phyloP scores from a whole-genome alignment of 2,329 filamentous ascomycete species.

The Leptographium wingfieldii region DNA sequence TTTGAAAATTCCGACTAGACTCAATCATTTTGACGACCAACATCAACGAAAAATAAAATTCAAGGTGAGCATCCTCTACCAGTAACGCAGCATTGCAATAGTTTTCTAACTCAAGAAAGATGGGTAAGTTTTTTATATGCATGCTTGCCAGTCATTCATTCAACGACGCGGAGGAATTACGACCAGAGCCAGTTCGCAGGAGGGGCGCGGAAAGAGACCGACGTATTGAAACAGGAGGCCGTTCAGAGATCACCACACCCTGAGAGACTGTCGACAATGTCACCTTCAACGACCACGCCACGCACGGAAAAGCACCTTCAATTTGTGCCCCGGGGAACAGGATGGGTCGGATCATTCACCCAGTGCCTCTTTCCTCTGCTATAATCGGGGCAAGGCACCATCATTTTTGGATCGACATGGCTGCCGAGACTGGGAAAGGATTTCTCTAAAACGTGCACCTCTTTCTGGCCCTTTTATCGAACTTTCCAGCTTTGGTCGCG shows the following conservation, averaged over 20 bases:
- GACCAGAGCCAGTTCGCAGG: background rate
- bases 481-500: background rate
- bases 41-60: conserved; percentile 13
- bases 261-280: no score
- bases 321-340: background rate
- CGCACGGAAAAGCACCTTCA: background rate
- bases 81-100: background rate
- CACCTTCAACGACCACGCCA: background rate
- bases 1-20: conserved; percentile 10
- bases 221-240: background rate
- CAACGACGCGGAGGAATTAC: background rate
- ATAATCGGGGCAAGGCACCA: background rate
- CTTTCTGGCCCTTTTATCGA: background rate
- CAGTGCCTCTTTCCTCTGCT: no score
- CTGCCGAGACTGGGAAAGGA: background rate
- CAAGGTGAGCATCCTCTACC: conserved; percentile 14
- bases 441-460: background rate
- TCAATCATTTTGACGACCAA: conserved; percentile 12
- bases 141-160: background rate
- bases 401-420: background rate
- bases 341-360: background rate
- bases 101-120: conserved; percentile 23
- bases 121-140: conserved; percentile 10
- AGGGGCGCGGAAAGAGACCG: background rate
- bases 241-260: background rate